A percentile compares a stretch with the other conserved stretches of the same genome.
Evolutionary conservation across 257 asterid genomes (phyloP).

Genomic region (Ophiorrhiza pumila): DNA sequence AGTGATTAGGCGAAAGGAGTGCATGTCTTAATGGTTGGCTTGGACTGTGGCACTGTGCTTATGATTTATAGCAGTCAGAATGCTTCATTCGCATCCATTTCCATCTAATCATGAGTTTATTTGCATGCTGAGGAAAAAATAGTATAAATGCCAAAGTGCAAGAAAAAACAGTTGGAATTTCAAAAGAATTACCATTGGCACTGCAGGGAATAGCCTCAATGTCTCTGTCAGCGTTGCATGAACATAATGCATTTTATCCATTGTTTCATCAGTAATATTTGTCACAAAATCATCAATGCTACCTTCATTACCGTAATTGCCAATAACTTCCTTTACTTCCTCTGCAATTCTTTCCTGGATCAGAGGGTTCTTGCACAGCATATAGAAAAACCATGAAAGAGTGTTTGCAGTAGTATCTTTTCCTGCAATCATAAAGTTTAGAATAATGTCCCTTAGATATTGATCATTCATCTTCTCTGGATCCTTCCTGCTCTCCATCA

Average conservation of each 20-base stretch:
- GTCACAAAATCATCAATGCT: slow-evolving; percentile 34
- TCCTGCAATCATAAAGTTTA: slow-evolving; percentile 68
- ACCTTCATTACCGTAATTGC: slow-evolving; percentile 15
- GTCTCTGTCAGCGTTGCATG: slow-evolving; percentile 71
- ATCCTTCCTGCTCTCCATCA: slow-evolving; percentile 57
- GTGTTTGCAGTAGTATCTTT: slow-evolving; percentile 74
- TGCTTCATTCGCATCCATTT: too few species aligned
- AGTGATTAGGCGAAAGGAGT: too few species aligned
- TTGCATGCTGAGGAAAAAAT: too few species aligned
- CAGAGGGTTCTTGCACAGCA: slow-evolving; percentile 54
- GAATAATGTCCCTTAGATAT: slow-evolving; percentile 63
- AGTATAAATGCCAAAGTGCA: background rate
- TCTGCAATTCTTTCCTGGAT: slow-evolving; percentile 51
- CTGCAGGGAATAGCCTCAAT: slow-evolving; percentile 75
- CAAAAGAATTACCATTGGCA: slow-evolving; percentile 50
- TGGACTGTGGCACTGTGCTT: too few species aligned
- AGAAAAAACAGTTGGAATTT: background rate
- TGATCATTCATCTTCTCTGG: slow-evolving; percentile 52
- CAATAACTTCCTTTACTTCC: slow-evolving; percentile 31
- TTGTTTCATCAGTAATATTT: slow-evolving; percentile 50
- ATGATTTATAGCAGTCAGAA: too few species aligned
- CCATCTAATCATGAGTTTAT: too few species aligned
- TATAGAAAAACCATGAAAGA: slow-evolving; percentile 68
- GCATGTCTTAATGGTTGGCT: too few species aligned
- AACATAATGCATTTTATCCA: slow-evolving; percentile 65